Evolutionary conservation across 106 monocot species (phyloP).

Genomic region (Narthecium ossifragum): DNA sequence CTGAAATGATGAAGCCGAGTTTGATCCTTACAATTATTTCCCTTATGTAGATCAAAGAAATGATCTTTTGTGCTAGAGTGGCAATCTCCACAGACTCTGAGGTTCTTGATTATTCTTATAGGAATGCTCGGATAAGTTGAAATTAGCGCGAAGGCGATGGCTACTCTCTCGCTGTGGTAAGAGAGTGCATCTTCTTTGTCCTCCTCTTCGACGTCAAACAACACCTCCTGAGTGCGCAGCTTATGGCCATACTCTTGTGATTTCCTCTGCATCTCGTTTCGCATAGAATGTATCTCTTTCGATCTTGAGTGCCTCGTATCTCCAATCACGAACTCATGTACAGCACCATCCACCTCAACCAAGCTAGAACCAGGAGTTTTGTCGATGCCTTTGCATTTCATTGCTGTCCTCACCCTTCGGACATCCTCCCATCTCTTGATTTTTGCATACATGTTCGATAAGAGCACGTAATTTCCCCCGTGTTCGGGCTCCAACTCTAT

Average conservation of each 20-base stretch:
- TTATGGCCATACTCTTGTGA: constrained; percentile 14
- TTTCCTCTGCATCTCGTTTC: constrained; percentile 23
- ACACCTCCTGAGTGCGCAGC: constrained; percentile 8
- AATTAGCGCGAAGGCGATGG: constrained; percentile 10
- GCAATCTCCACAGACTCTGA: too few species aligned
- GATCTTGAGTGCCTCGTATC: constrained; percentile 17
- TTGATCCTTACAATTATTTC: constrained; percentile 21
- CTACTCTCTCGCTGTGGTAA: constrained; percentile 19
- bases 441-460: constrained; percentile 53
- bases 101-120: constrained; percentile 29
- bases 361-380: constrained; percentile 49
- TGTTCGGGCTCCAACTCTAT: constrained; percentile 28
- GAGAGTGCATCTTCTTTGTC: constrained; percentile 12
- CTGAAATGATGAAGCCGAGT: too few species aligned
- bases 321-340: constrained; percentile 37
- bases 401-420: constrained; percentile 25
- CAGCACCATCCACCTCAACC: constrained; percentile 35
- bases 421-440: constrained; percentile 36
- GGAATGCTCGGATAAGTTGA: background rate
- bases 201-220: constrained; percentile 34
- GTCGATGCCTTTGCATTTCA: constrained; percentile 30
- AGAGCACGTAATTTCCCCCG: constrained; percentile 38
- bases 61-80: constrained; percentile 21
- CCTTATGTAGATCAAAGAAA: constrained; percentile 23
- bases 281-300: constrained; percentile 30